Percentiles rank a stretch among this genome's conserved stretches.
These are phyloP conservation scores for Agaricus bisporus DNA, from an alignment of 768 basidiomycete genomes.

Conservation along the genomic window DNA sequence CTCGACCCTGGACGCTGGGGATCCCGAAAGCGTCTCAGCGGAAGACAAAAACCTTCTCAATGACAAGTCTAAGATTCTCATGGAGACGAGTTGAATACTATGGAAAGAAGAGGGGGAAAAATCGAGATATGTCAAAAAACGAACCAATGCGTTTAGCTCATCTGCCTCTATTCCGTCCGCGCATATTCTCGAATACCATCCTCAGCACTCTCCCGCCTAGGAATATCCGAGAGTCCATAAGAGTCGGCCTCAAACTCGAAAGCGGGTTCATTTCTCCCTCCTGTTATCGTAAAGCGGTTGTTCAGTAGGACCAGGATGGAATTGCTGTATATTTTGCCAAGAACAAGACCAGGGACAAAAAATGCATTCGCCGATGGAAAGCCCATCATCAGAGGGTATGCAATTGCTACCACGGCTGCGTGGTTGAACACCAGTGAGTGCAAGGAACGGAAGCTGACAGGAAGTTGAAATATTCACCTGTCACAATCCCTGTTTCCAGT, in stretches of 20 bases:
- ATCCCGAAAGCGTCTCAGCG: slow-evolving; percentile 49
- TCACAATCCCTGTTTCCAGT: slow-evolving; percentile 2
- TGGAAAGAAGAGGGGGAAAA: background rate
- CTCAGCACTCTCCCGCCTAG: too few species aligned
- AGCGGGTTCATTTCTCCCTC: background rate
- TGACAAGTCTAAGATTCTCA: slow-evolving; percentile 92
- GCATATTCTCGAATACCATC: too few species aligned
- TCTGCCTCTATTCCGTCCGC: too few species aligned
- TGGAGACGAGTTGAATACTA: slow-evolving; percentile 54
- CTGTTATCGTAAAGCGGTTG: background rate
- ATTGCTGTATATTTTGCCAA: background rate
- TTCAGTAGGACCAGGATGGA: background rate
- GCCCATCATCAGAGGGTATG: background rate
- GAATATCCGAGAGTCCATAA: too few species aligned
- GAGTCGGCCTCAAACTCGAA: too few species aligned
- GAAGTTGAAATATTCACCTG: background rate
- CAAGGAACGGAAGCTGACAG: too few species aligned
- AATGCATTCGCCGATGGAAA: background rate
- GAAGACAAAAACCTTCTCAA: slow-evolving; percentile 74
- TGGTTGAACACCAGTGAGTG: background rate
- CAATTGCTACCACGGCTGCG: background rate
- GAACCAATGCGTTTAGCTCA: too few species aligned
- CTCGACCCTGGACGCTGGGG: slow-evolving; percentile 70
- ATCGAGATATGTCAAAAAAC: background rate
- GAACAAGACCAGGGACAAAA: background rate